Conservation (phyloP, 2,329 filamentous ascomycete genomes). For the Grosmannia serpens region DNA sequence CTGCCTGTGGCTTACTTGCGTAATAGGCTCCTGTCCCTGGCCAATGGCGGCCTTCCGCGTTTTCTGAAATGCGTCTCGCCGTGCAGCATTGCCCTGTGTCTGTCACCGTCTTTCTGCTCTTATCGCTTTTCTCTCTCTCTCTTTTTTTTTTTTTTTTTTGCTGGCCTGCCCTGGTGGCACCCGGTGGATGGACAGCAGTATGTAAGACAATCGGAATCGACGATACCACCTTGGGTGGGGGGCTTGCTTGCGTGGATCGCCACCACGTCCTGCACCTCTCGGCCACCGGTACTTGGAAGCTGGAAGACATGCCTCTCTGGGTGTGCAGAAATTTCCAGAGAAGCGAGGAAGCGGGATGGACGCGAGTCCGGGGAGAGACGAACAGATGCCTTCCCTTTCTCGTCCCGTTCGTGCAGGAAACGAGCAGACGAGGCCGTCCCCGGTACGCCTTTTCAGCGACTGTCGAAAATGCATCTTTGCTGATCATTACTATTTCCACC, state of each 20-base stretch:
- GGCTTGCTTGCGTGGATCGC: neutral
- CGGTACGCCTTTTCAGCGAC: neutral
- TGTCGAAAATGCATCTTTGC: neutral
- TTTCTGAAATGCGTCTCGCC: neutral
- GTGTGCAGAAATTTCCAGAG: neutral
- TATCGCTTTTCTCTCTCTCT: too few relatives aligned
- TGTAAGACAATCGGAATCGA: neutral
- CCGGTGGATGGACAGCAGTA: neutral
- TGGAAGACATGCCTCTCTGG: neutral
- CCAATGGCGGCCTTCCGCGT: neutral
- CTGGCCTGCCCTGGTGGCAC: neutral
- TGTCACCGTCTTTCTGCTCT: neutral
- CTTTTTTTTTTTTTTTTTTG: neutral
- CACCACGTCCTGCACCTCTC: constrained; percentile 9
- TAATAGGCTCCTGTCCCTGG: too few relatives aligned
- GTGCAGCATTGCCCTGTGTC: neutral
- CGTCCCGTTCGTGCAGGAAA: neutral
- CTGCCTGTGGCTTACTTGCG: too few relatives aligned
- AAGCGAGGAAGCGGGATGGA: neutral
- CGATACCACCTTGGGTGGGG: neutral
- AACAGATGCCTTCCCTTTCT: neutral
- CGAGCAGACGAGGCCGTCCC: neutral
- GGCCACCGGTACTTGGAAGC: constrained; percentile 4
- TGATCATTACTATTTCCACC: neutral
- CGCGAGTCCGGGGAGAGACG: neutral